Evolutionary conservation across 305 asterid genomes (phyloP), one percentile per base, ranked within the genome.

Genomic region (Fraxinus albicans): DNA sequence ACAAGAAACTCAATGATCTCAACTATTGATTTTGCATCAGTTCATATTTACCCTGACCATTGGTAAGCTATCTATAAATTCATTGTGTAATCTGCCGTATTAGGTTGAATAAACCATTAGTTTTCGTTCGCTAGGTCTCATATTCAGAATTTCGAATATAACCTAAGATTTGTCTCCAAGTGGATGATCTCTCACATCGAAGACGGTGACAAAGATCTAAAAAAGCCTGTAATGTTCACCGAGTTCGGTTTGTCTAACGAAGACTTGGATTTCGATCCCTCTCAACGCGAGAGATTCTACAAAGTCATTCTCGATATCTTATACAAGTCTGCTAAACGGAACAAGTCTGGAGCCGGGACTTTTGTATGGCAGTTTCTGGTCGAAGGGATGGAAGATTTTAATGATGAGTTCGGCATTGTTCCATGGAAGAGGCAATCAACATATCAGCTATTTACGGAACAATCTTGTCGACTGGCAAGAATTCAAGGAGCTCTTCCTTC

Each of bases 181-280:
- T 96, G 99, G 99, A 92, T 93, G 96, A 81, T 91, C 17, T 96
- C 99, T 29, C 99, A 96, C 95, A 92, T 96, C 6, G 98, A 96
- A 85, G 99, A 96, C 27, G 97, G 99, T 4, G 98, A 96, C 85
- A 92, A 87, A 82, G 97, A 91, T 80, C 97, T 96, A 74, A 95
- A 91, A 53, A 96, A 96, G 85, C 99, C 99, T 0, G 86, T 96
- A 25, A 81, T 94, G 86, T 94, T 96, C 90, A 95, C 98, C 0
- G 99, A 96, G 84, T 96, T 96, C 21, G 99, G 99, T 72, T 77
- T 95, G 73, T 96, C 99, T 0, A 89, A 87, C 0, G 91, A 87
- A 88, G 95, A 91, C 91, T 88, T 87, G 81, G 95, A 92, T 80
- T 96, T 95, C 80, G 93, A 91, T 34, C 92, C 89, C 7, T 53